phyloP scores from a whole-genome alignment of 1,284 basidiomycete genomes.

The Ceratobasidium sp. region DNA sequence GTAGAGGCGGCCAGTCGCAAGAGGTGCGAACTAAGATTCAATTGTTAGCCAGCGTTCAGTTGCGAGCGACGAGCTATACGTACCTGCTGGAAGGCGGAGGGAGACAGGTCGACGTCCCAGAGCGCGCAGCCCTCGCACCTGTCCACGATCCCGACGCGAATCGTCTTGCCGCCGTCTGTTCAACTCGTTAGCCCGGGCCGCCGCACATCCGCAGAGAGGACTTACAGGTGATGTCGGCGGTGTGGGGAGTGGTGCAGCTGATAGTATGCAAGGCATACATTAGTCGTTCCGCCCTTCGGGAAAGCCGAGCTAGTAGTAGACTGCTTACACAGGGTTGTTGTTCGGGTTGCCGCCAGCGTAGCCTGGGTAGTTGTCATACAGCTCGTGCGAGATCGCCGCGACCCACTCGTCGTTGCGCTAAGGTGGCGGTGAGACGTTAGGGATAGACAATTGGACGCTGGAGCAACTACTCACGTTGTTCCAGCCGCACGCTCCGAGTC shows the following conservation, averaged over 20 bases:
- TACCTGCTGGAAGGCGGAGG: conserved; percentile 42
- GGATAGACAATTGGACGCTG: not conserved
- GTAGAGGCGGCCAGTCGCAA: conserved; percentile 31
- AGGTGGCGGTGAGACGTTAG: not conserved
- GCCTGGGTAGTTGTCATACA: conserved; percentile 38
- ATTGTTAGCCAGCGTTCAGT: not conserved
- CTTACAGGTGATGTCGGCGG: conserved; percentile 19
- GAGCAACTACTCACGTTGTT: conserved; percentile 29
- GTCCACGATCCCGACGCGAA: conserved; percentile 31
- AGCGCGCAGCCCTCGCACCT: conserved; percentile 33
- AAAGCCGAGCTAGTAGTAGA: too few relatives aligned
- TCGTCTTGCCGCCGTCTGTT: conserved; percentile 40
- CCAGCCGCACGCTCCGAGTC: conserved; percentile 34
- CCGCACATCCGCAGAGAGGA: not conserved
- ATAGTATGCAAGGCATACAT: not conserved
- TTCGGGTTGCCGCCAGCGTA: conserved; percentile 42
- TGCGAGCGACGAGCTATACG: not conserved
- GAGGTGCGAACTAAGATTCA: conserved; percentile 20
- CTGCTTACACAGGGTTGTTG: conserved; percentile 43
- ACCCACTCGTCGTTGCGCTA: conserved; percentile 16
- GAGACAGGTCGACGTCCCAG: conserved; percentile 38
- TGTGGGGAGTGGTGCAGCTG: conserved; percentile 13
- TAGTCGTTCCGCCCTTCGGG: not conserved
- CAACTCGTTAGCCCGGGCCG: not conserved
- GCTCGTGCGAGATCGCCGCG: conserved; percentile 34